Evolutionary conservation across 1,284 basidiomycete species (phyloP).

Genomic region (Quambalaria eucalypti): DNA sequence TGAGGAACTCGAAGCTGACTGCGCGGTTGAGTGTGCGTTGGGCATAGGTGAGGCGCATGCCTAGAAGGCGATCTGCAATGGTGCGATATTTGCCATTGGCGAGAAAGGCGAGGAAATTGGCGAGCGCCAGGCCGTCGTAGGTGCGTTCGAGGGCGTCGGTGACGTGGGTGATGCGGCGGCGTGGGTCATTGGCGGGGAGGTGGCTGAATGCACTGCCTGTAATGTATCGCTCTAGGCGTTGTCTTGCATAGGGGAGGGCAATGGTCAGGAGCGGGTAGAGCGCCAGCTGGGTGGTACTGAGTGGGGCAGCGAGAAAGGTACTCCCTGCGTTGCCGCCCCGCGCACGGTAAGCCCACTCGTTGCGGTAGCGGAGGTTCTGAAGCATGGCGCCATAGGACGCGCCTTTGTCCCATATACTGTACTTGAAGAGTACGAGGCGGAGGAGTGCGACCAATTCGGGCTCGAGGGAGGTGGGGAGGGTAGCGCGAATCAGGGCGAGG

Average conservation of each 20-base stretch:
- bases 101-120: constrained; percentile 74
- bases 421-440: constrained; percentile 69
- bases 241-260: constrained; percentile 67
- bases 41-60: constrained; percentile 68
- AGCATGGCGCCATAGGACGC: constrained; percentile 84
- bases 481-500: constrained; percentile 54
- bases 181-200: constrained; percentile 41
- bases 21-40: constrained; percentile 65
- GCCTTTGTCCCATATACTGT: constrained; percentile 69
- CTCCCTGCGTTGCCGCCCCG: no score
- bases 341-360: constrained; percentile 47
- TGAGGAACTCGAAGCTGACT: constrained; percentile 97
- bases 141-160: constrained; percentile 62
- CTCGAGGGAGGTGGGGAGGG: constrained; percentile 61
- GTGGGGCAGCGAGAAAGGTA: constrained; percentile 31
- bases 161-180: constrained; percentile 63
- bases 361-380: constrained; percentile 62
- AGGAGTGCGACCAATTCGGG: constrained; percentile 72
- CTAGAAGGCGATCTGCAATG: constrained; percentile 69
- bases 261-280: constrained; percentile 68
- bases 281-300: constrained; percentile 22
- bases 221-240: constrained; percentile 64
- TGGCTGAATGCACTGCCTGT: constrained; percentile 82
- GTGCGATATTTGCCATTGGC: constrained; percentile 64
- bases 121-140: constrained; percentile 57